Evolutionary conservation across 345 rosid genomes (phyloP).

Genomic region (Schrenkiella parvula): DNA sequence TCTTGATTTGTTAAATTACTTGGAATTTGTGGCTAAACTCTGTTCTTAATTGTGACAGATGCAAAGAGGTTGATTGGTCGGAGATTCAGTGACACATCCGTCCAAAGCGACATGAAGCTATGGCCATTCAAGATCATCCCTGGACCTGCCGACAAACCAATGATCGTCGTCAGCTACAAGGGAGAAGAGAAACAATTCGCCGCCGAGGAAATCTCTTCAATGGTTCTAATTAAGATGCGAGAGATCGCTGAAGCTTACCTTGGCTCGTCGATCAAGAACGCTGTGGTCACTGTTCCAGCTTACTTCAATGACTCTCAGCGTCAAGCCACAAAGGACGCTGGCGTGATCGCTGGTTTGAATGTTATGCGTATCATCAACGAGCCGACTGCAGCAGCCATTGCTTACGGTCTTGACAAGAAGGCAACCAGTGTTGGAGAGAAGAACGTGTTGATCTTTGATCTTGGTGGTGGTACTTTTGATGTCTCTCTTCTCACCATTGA

Average conservation of each 20-base stretch:
- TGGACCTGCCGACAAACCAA: conserved; percentile 32
- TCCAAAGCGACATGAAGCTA: conserved; percentile 34
- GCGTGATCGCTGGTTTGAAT: conserved; percentile 24
- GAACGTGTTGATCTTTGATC: conserved; percentile 44
- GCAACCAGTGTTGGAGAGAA: conserved; percentile 33
- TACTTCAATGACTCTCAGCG: conserved; percentile 36
- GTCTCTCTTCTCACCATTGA: conserved; percentile 58
- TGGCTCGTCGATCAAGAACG: conserved; percentile 20
- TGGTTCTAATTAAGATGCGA: conserved; percentile 33
- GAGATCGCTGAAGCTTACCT: conserved; percentile 30
- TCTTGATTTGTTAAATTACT: too few species aligned
- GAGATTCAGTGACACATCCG: conserved; percentile 28
- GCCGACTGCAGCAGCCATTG: conserved; percentile 35
- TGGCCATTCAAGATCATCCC: conserved; percentile 38
- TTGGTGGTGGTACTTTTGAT: conserved; percentile 67
- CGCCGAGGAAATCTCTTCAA: conserved; percentile 33
- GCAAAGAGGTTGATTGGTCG: conserved; percentile 41
- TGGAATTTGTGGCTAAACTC: conserved; percentile 19
- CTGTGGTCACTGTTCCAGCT: conserved; percentile 35
- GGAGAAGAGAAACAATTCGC: conserved; percentile 41
- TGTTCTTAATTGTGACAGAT: conserved; percentile 14
- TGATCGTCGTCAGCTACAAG: conserved; percentile 33
- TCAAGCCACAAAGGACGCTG: conserved; percentile 33
- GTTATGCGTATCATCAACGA: conserved; percentile 34
- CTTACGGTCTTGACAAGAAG: conserved; percentile 36